Conservation (phyloP, 2,329 filamentous ascomycete species). For the Ceratocystis eucalypticola region DNA sequence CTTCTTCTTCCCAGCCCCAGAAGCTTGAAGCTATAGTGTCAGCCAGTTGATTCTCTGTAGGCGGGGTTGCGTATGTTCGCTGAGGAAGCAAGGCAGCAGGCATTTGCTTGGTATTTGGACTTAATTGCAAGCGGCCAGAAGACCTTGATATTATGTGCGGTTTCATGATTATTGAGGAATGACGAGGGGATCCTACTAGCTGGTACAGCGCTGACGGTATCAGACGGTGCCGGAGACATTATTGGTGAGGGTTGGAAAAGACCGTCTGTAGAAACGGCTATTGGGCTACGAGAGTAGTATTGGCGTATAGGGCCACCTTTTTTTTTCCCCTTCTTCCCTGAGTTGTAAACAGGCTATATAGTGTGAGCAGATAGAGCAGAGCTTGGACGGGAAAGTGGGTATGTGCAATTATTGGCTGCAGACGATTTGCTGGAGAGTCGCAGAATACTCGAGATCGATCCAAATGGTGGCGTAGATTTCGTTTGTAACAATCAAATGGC, state of each 20-base stretch:
- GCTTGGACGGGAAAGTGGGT: background rate
- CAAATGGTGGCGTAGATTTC: background rate
- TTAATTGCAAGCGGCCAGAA: background rate
- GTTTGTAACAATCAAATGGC: background rate
- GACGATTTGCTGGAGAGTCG: background rate
- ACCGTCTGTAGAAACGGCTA: background rate
- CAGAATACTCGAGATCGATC: background rate
- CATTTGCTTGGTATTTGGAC: background rate
- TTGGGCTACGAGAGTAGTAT: background rate
- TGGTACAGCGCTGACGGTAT: slow-evolving; percentile 13
- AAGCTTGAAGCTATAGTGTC: slow-evolving; percentile 18
- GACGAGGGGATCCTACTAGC: slow-evolving; percentile 10
- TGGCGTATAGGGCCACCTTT: background rate
- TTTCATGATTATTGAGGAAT: background rate
- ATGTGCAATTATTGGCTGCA: background rate
- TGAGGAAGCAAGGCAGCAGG: background rate
- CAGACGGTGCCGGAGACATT: slow-evolving; percentile 14
- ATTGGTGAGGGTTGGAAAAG: background rate
- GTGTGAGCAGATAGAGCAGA: background rate
- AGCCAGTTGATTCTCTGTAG: slow-evolving; percentile 17
- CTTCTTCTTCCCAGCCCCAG: slow-evolving; percentile 38
- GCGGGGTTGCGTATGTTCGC: background rate
- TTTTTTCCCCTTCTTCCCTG: background rate
- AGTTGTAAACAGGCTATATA: background rate
- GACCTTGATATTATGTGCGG: background rate